Base-by-base conservation (phyloP, 2,329 filamentous ascomycete species). In the Graphium sp. region DNA sequence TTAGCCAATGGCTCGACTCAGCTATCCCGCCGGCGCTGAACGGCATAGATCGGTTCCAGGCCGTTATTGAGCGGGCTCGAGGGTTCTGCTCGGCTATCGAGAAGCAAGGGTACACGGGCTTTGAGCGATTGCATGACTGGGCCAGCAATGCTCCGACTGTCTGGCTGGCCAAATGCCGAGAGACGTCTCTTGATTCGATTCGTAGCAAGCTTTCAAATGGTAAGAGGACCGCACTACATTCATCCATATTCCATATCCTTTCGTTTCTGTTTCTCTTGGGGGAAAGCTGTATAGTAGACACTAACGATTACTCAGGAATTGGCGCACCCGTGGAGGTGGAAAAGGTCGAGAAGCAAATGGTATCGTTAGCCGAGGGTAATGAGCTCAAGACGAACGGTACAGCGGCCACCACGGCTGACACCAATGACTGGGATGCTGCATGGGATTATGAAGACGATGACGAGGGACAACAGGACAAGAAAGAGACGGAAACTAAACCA, bases 151-250 rank as follows among this genome's bases (percentile, higher is more conserved):
- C 82, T 1, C 80, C 84, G 0, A 71, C 72, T 32, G 74, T 83
- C 16, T 98, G 89, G 89, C 63, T 95, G 10, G 69, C 69, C 3
- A 87, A 83, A 46, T 77, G 84, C 38, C 73, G 80, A 41, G 84
- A 92, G 42, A 72, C 66, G 19, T 74, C 82, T 0, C 62, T 98
- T 15, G 76, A 85, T 35, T 64, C 67, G 19, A 72, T 91, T 9
- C 71, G 89, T 15, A 65, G 54, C 13, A 66, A 76, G 25, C 61
- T 94, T 3, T 62, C 72, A 4, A 55, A 57, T 29, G 80, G 77
- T 7, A n/a, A 20, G 26, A 7, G 10, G n/a, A 5, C 18, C 8
- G 8, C 20, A 22, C 7, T 22, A 7, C n/a, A n/a, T n/a, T n/a
- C n/a, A n/a, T n/a, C n/a, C n/a, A n/a, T 1, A 28, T 34, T 12